phyloP scores from a whole-genome alignment of 2,329 filamentous ascomycete species.

The Arthrobotrys musiformis region DNA sequence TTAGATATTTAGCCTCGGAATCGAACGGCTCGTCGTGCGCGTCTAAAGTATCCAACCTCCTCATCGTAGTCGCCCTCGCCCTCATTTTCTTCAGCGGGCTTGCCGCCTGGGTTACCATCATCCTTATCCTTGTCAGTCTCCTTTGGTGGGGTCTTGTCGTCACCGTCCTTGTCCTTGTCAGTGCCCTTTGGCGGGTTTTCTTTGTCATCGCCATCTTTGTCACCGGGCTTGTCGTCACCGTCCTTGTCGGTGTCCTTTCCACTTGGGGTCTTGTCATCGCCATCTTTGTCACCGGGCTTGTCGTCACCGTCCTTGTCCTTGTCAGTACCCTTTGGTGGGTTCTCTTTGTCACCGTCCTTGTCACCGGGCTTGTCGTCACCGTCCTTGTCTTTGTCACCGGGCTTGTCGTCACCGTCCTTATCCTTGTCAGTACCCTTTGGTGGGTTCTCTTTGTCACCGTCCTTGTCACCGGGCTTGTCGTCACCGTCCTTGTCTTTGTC shows the following conservation, averaged over 20 bases:
- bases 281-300: background rate
- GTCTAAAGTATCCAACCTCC: background rate
- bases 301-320: background rate
- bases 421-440: no score
- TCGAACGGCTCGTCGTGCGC: slow-evolving; percentile 5
- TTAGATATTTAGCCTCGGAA: background rate
- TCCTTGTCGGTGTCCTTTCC: background rate
- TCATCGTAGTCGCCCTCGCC: background rate
- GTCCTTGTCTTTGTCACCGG: no score
- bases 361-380: no score
- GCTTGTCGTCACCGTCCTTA: no score
- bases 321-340: background rate
- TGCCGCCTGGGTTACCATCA: background rate
- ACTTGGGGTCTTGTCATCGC: background rate
- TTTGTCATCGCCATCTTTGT: background rate
- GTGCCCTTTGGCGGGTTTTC: background rate
- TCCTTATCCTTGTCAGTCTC: background rate
- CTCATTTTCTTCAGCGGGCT: background rate
- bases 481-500: no score
- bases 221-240: background rate
- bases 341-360: background rate
- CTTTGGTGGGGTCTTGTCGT: background rate
- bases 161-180: background rate
- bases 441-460: no score
- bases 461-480: no score